phyloP scores from a whole-genome alignment of 345 rosid genomes.

The Jatropha curcas region DNA sequence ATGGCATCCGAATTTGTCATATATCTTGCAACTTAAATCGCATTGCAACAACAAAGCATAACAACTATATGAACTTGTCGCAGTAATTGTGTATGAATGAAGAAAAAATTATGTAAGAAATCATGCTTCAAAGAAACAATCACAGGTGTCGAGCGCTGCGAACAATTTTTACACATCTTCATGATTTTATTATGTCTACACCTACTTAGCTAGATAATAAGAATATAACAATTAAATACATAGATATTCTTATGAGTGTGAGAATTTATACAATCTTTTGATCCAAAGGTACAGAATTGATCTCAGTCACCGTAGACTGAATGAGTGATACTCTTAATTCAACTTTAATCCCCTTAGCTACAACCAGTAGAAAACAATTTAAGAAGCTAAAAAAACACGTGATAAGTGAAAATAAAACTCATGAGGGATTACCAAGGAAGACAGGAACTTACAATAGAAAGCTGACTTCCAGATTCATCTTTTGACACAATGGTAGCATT shows the following conservation, averaged over 20 bases:
- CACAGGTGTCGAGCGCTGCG: neutral
- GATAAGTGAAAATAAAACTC: neutral
- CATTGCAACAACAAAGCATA: no score
- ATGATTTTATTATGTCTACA: neutral
- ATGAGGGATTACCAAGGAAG: neutral
- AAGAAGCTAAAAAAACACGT: neutral
- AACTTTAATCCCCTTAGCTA: neutral
- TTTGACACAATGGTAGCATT: slow-evolving; percentile 62
- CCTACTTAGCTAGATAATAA: neutral
- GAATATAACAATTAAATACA: neutral
- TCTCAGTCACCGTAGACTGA: neutral
- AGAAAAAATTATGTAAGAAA: no score
- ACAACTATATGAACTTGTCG: no score
- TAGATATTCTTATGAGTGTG: neutral
- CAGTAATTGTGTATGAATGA: no score
- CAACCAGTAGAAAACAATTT: neutral
- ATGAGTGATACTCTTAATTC: neutral
- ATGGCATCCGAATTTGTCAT: no score
- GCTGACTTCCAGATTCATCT: slow-evolving; percentile 70
- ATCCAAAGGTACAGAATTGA: neutral
- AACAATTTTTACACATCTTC: neutral
- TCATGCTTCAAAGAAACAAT: neutral
- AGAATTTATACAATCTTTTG: no score
- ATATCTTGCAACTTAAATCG: no score
- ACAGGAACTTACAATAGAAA: slow-evolving; percentile 60